Base-by-base conservation (phyloP, 441 rosid species). In the Jatropha podagrica region DNA sequence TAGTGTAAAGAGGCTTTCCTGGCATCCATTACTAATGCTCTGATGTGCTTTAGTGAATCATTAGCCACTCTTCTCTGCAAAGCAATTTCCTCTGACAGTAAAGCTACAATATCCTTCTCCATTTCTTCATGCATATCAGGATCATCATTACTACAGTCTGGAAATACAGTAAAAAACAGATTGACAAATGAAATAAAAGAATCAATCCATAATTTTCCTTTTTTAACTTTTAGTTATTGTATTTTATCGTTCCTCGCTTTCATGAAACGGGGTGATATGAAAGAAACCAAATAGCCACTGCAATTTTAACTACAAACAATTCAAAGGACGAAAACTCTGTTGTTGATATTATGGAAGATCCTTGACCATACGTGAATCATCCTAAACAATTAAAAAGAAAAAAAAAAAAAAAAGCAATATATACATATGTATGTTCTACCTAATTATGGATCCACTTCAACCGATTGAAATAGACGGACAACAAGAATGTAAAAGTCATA, bases 41-140 rank as follows among this genome's bases (percentile, higher is more conserved):
- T 69, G 20, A 82, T 78, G 37, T 68, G 88, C 68, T 77, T 79
- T 63, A 84, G 73, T 11, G 82, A 80, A 23, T 86, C 86, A 54
- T 81, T 73, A 10, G 83, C 81, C 27, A 85, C 89, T 26, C 65
- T 78, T 73, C 73, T 85, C 68, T 78, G 89, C 70, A 84, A 74
- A 20, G 48, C 64, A 77, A 89, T 73, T 78, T 89, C 93, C 74
- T 89, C 90, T 2, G 76, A 69, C 27, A 88, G 77, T 78, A 88
- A 75, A 56, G 78, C 81, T 23, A 72, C 74, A 2, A 58, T 76
- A 73, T 79, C 78, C 80, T 86, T 88, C 79, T 81, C 81, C 81
- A 78, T 82, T 81, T 85, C 90, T 72, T 79, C 83, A 0, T 67
- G 77, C 37, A 82, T 26, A 18, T 83, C 85, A 0, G 84, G 85